Conservation (phyloP, 192 early-diverging fungal genomes). For the Chytriomyces confervae region DNA sequence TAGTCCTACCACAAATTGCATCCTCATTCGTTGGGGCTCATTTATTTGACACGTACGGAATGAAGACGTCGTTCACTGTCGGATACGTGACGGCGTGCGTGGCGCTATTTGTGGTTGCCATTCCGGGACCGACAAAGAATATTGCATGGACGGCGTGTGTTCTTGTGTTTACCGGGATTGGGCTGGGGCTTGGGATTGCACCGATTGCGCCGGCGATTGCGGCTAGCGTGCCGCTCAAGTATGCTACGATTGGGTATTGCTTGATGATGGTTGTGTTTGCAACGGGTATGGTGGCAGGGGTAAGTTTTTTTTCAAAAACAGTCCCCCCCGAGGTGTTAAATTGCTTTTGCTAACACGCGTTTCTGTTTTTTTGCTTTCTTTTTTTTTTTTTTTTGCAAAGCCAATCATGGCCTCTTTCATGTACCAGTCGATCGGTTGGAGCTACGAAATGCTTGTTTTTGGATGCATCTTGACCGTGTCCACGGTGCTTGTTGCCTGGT, state of each 20-base stretch:
- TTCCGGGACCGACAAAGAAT: not conserved
- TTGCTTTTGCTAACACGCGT: not conserved
- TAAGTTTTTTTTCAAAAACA: not conserved
- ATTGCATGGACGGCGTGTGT: not conserved
- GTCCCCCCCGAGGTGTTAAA: too few relatives aligned
- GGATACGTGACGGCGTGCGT: not conserved
- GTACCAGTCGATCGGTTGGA: conserved; percentile 3
- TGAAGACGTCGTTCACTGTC: not conserved
- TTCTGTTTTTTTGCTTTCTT: not conserved
- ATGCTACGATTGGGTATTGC: conserved; percentile 11
- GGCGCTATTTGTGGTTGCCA: not conserved
- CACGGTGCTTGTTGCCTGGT: not conserved
- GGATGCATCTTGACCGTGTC: not conserved
- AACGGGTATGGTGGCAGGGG: conserved; percentile 6
- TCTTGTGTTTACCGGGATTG: conserved; percentile 1
- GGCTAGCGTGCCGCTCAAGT: not conserved
- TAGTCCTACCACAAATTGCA: conserved; percentile 1
- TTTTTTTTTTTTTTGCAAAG: not conserved
- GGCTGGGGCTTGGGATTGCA: conserved; percentile 3
- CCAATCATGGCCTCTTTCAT: conserved; percentile 1
- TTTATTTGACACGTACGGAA: conserved; percentile 6
- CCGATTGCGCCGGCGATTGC: conserved; percentile 8
- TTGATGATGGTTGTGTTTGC: conserved; percentile 12
- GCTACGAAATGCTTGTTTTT: not conserved
- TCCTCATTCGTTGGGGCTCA: not conserved